A percentile compares a stretch with the other conserved stretches of the same genome.
Conservation (phyloP, 2,329 filamentous ascomycete species). For the Epicoccum nigrum region DNA sequence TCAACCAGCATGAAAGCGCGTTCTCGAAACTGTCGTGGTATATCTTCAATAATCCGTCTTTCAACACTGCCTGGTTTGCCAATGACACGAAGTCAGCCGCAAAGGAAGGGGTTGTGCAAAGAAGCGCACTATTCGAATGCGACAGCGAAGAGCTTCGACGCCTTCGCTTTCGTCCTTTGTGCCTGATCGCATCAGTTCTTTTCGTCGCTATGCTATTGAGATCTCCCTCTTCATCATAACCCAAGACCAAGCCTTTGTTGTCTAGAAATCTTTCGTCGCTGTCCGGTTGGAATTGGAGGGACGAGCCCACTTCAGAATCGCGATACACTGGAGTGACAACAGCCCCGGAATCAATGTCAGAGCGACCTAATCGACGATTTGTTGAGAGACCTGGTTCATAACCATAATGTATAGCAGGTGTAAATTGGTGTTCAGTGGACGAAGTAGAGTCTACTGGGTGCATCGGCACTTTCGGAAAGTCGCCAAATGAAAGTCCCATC, state of each 20-base stretch:
- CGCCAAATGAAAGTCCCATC: constrained; percentile 36
- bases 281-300: too few relatives aligned
- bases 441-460: constrained; percentile 15
- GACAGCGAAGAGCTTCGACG: constrained; percentile 30
- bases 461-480: constrained; percentile 33
- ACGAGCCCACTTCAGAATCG: too few relatives aligned
- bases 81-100: constrained; percentile 41
- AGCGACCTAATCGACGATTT: too few relatives aligned
- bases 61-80: constrained; percentile 50
- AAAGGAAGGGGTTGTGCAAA: constrained; percentile 28
- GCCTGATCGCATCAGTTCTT: constrained; percentile 14
- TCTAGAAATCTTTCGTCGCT: too few relatives aligned
- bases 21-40: constrained; percentile 63
- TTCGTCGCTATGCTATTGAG: constrained; percentile 9
- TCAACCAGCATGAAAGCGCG: constrained; percentile 61
- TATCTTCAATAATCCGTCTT: constrained; percentile 54
- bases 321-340: too few relatives aligned
- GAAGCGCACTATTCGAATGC: constrained; percentile 26
- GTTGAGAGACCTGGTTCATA: background rate
- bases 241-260: too few relatives aligned
- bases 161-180: constrained; percentile 32
- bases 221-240: background rate
- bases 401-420: constrained; percentile 3
- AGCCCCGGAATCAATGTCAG: too few relatives aligned
- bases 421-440: constrained; percentile 5